Percentiles rank a stretch among this genome's conserved stretches.
phyloP scores from a whole-genome alignment of 1,139 yeast genomes.

The Pichia sp. region DNA sequence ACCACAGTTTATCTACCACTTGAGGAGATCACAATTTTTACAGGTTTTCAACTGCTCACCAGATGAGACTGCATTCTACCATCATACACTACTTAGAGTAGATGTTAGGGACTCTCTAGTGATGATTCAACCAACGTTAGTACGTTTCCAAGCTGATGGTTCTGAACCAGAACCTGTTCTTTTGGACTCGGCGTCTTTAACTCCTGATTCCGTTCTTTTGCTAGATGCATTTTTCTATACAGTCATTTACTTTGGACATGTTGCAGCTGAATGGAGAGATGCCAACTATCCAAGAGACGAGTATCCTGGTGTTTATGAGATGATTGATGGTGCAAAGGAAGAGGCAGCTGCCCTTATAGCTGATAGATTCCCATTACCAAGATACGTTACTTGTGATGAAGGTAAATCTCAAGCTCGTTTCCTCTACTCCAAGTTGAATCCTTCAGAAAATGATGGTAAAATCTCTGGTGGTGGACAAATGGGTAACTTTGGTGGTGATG shows the following conservation, averaged over 20 bases:
- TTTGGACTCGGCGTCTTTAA: slow-evolving; percentile 87
- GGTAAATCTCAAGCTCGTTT: slow-evolving; percentile 99
- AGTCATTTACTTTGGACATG: slow-evolving; percentile 90
- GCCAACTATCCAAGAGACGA: slow-evolving; percentile 92
- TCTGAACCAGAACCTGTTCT: slow-evolving; percentile 87
- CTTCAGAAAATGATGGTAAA: slow-evolving; percentile 67
- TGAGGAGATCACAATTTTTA: slow-evolving; percentile 93
- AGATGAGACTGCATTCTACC: slow-evolving; percentile 96
- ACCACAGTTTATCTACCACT: slow-evolving; percentile 93
- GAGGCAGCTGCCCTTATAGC: slow-evolving; percentile 90
- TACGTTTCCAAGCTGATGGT: slow-evolving; percentile 77
- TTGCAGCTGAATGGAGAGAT: slow-evolving; percentile 94
- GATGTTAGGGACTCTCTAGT: slow-evolving; percentile 90
- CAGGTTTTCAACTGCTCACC: slow-evolving; percentile 98
- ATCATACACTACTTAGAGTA: slow-evolving; percentile 87
- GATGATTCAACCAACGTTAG: slow-evolving; percentile 95
- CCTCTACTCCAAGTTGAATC: slow-evolving; percentile 88
- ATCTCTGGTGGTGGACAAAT: slow-evolving; percentile 41
- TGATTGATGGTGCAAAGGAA: slow-evolving; percentile 83
- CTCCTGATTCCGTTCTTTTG: slow-evolving; percentile 80
- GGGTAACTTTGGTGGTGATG: slow-evolving; percentile 40
- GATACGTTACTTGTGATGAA: slow-evolving; percentile 94
- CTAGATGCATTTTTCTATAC: slow-evolving; percentile 96
- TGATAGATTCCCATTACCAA: slow-evolving; percentile 94
- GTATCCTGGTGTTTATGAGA: slow-evolving; percentile 78